phyloP scores from a whole-genome alignment of 148 eudicot species.

The Amaranthus hypochondriacus region DNA sequence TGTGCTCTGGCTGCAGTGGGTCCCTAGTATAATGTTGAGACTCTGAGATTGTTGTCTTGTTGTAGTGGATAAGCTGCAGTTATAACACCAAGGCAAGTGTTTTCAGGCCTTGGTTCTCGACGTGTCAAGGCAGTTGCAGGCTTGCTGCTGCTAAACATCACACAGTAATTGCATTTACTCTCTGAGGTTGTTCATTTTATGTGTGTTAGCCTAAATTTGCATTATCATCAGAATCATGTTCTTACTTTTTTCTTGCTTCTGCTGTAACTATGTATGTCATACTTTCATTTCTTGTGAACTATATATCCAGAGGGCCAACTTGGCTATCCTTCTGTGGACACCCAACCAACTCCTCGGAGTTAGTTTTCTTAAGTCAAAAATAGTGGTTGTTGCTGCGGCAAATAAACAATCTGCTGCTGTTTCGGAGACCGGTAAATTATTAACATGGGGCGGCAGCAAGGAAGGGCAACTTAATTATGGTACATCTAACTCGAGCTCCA shows the following conservation, averaged over 20 bases:
- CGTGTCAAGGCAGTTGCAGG: slow-evolving; percentile 61
- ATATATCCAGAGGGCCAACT: slow-evolving; percentile 88
- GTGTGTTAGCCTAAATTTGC: neutral
- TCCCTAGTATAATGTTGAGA: neutral
- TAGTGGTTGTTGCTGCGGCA: slow-evolving; percentile 91
- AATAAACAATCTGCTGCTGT: slow-evolving; percentile 94
- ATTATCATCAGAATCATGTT: neutral
- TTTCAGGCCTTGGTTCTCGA: slow-evolving; percentile 84
- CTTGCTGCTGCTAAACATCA: slow-evolving; percentile 94
- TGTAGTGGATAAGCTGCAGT: slow-evolving; percentile 98
- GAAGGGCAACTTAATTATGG: slow-evolving; percentile 99
- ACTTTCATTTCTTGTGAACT: neutral
- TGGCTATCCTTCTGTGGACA: slow-evolving; percentile 93
- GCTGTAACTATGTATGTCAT: neutral
- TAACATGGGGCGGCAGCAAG: slow-evolving; percentile 97
- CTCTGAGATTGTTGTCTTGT: slow-evolving; percentile 22
- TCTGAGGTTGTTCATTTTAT: no score
- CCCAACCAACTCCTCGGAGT: slow-evolving; percentile 95
- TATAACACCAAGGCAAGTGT: slow-evolving; percentile 87
- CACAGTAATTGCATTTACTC: slow-evolving; percentile 42
- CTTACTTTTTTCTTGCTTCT: neutral
- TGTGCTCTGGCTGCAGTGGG: neutral
- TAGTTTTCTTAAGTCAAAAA: slow-evolving; percentile 68
- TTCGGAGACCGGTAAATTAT: slow-evolving; percentile 86
- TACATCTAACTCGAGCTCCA: slow-evolving; percentile 90